Conservation (phyloP, 164 flowering plant species). For the grape (Vitis vinifera) region ASM3070453v1 NC_081818.1:24666001-24666500, state of each 20-base stretch:
- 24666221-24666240: neutral
- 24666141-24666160: neutral
- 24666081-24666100: neutral
- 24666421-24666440: conserved; percentile 76
- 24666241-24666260: neutral
- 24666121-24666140: neutral
- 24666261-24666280: neutral
- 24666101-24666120: neutral
- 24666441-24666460: conserved; percentile 80
- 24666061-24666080: too few species aligned
- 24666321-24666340: neutral
- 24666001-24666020: neutral
- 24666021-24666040: neutral
- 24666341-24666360: neutral
- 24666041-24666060: too few species aligned
- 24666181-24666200: neutral
- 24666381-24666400: conserved; percentile 60
- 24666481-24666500: conserved; percentile 87
- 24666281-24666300: neutral
- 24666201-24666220: neutral
- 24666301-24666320: neutral
- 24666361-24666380: neutral
- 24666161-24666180: neutral
- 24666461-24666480: conserved; percentile 73
- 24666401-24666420: conserved; percentile 92